Conservation (phyloP, 2,329 filamentous ascomycete species). For the Pseudogymnoascus pannorum region DNA sequence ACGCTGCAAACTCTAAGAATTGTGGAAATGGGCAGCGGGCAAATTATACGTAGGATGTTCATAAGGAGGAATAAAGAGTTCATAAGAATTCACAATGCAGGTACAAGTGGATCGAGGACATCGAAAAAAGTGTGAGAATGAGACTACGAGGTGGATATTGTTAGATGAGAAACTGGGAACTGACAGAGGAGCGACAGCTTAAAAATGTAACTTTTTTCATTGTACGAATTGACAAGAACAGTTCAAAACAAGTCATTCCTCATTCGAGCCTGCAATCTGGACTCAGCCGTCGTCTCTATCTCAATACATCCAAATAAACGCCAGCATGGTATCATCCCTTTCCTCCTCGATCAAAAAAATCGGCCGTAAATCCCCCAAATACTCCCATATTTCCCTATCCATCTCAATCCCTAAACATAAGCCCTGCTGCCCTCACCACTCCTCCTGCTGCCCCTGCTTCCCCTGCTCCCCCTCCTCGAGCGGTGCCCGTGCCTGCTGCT, state of each 20-base stretch:
- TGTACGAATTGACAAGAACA: background rate
- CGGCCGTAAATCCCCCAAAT: conserved; percentile 2
- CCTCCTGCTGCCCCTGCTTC: conserved; percentile 23
- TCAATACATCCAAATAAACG: background rate
- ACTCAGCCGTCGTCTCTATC: background rate
- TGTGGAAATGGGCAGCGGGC: background rate
- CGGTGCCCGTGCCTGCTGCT: conserved; percentile 22
- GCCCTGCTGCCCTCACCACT: conserved; percentile 24
- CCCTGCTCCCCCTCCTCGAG: conserved; percentile 23
- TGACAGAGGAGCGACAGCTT: background rate
- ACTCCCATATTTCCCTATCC: background rate
- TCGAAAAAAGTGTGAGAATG: background rate
- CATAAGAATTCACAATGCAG: background rate
- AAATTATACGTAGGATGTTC: background rate
- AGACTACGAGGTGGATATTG: background rate
- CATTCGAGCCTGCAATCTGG: background rate
- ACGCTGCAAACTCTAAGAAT: background rate
- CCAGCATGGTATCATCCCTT: background rate
- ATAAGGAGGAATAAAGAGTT: background rate
- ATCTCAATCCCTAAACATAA: conserved; percentile 22
- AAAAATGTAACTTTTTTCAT: background rate
- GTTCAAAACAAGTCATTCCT: background rate
- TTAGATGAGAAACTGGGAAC: background rate
- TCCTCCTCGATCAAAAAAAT: background rate
- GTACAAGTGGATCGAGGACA: background rate